These are phyloP conservation scores for Nymphaea thermarum DNA, from an alignment of 164 flowering plant species.

Conservation along the genomic window DNA sequence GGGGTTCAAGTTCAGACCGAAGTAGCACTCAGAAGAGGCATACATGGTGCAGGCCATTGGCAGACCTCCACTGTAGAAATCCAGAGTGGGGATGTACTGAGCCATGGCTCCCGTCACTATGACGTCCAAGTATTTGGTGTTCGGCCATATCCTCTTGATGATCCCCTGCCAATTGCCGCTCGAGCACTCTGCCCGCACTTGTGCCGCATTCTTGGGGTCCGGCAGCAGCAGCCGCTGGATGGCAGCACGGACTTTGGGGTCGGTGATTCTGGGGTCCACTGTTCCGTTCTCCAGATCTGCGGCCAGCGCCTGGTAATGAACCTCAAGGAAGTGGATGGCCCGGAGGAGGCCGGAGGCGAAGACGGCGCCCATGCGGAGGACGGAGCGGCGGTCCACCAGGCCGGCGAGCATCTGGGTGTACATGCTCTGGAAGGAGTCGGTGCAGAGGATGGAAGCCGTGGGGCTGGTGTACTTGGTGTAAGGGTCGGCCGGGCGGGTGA, in stretches of 20 bases:
- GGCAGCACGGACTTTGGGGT: slow-evolving; percentile 23
- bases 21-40: slow-evolving; percentile 75
- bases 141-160: slow-evolving; percentile 66
- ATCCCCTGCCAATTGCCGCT: slow-evolving; percentile 51
- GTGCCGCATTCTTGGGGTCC: slow-evolving; percentile 34
- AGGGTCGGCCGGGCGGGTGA: slow-evolving; percentile 53
- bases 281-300: slow-evolving; percentile 42
- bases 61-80: slow-evolving; percentile 51
- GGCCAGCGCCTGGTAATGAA: slow-evolving; percentile 40
- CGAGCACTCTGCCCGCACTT: slow-evolving; percentile 33
- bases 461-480: slow-evolving; percentile 73
- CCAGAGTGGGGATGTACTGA: slow-evolving; percentile 65
- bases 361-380: slow-evolving; percentile 69
- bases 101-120: slow-evolving; percentile 86
- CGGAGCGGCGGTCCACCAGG: slow-evolving; percentile 32
- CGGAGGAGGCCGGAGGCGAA: slow-evolving; percentile 79
- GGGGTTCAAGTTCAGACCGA: slow-evolving; percentile 60
- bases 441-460: slow-evolving; percentile 54
- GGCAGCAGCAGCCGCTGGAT: slow-evolving; percentile 29
- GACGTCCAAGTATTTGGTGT: slow-evolving; percentile 70
- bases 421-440: slow-evolving; percentile 79
- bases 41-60: slow-evolving; percentile 72
- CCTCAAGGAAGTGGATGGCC: slow-evolving; percentile 59
- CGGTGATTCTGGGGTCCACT: slow-evolving; percentile 37
- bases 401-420: slow-evolving; percentile 84